These are phyloP conservation scores for Talaromyces sp. DNA, from an alignment of 2,329 filamentous ascomycete genomes.

Conservation along the genomic window DNA sequence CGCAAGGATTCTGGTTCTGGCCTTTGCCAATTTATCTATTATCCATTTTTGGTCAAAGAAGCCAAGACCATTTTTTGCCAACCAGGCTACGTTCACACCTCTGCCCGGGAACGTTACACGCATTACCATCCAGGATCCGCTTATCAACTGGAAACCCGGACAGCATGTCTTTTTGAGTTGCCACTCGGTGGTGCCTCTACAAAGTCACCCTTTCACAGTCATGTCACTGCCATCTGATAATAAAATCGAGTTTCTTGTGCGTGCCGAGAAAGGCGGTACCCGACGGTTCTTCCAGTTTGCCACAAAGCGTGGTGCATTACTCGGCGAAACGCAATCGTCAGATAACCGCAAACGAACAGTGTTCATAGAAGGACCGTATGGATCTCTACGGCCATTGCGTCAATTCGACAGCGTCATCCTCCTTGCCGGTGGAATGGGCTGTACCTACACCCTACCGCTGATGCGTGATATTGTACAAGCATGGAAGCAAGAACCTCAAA, in stretches of 20 bases:
- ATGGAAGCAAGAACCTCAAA: slow-evolving; percentile 37
- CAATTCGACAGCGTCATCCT: slow-evolving; percentile 62
- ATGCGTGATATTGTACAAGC: slow-evolving; percentile 54
- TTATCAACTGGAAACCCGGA: slow-evolving; percentile 58
- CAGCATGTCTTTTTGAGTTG: slow-evolving; percentile 62
- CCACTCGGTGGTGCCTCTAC: slow-evolving; percentile 55
- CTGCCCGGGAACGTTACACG: slow-evolving; percentile 55
- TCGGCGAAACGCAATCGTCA: slow-evolving; percentile 21
- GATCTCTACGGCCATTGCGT: slow-evolving; percentile 48
- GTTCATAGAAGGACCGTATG: slow-evolving; percentile 55
- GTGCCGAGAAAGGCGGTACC: slow-evolving; percentile 53
- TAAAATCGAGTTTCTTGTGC: slow-evolving; percentile 56
- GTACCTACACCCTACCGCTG: slow-evolving; percentile 56
- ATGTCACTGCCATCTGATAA: slow-evolving; percentile 54
- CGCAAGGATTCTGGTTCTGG: slow-evolving; percentile 32
- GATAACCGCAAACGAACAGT: slow-evolving; percentile 33
- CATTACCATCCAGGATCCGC: slow-evolving; percentile 54
- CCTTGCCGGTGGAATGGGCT: slow-evolving; percentile 59
- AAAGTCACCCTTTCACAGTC: slow-evolving; percentile 65
- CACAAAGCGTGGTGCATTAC: slow-evolving; percentile 36
- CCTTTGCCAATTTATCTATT: slow-evolving; percentile 42
- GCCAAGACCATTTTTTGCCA: slow-evolving; percentile 33
- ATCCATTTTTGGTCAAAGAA: slow-evolving; percentile 31
- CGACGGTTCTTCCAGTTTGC: slow-evolving; percentile 51
- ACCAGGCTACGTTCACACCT: slow-evolving; percentile 46